These are phyloP conservation scores for Dendryphion nanum DNA, from an alignment of 2,329 filamentous ascomycete genomes.

Conservation along the genomic window DNA sequence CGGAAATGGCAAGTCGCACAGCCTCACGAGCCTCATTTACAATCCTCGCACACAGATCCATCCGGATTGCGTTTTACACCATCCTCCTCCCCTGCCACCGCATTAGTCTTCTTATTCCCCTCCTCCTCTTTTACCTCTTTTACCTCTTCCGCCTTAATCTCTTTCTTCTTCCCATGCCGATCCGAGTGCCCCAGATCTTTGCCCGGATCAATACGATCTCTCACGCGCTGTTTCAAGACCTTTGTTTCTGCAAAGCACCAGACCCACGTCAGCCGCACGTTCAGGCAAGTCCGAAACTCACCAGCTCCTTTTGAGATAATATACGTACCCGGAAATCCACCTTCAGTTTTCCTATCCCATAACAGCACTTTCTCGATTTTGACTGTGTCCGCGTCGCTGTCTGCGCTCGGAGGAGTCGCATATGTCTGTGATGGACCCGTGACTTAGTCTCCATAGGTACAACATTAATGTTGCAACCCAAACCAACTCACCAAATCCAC, in stretches of 20 bases:
- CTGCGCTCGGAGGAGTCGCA: conserved; percentile 7
- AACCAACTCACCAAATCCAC: conserved; percentile 58
- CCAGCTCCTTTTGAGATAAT: too few relatives aligned
- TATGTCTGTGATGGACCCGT: conserved; percentile 22
- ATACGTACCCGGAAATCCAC: conserved; percentile 73
- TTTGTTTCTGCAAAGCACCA: conserved; percentile 65
- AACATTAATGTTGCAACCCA: background rate
- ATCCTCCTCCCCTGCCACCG: background rate
- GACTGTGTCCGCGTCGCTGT: conserved; percentile 5
- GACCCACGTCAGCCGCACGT: too few relatives aligned
- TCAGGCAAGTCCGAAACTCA: too few relatives aligned
- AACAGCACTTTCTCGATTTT: conserved; percentile 56
- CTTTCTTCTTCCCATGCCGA: conserved; percentile 38
- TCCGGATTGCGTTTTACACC: conserved; percentile 32
- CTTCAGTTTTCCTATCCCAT: conserved; percentile 86
- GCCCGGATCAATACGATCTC: conserved; percentile 77
- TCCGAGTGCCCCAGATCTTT: conserved; percentile 74
- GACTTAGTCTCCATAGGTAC: background rate
- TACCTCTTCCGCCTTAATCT: conserved; percentile 2
- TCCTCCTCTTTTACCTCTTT: too few relatives aligned
- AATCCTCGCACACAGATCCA: conserved; percentile 39
- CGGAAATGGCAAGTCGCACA: too few relatives aligned
- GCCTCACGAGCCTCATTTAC: conserved; percentile 22
- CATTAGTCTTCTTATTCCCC: background rate
- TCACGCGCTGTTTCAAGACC: conserved; percentile 78